Base-by-base conservation (phyloP, 768 basidiomycete species). In the Lentinula detonsa region DNA sequence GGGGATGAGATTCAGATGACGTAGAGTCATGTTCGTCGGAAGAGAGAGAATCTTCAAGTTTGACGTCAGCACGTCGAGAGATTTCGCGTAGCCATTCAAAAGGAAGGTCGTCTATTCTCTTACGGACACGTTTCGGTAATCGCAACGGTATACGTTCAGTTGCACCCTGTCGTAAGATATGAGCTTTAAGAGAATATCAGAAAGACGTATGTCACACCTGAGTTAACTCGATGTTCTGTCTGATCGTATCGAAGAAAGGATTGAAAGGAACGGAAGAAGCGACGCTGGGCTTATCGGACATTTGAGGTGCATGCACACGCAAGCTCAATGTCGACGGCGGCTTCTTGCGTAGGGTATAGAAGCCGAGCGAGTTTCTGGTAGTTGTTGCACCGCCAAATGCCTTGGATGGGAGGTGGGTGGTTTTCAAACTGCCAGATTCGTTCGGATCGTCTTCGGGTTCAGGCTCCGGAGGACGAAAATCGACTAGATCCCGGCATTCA, bases 171-270 rank as follows among this genome's bases (percentile, higher is more conserved):
- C 2, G 4, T 0, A 37, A n/a, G 31, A 23, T 31, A 18, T 55
- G 8, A 56, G 37, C 28, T 15, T 2, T 31, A 10, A 4, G 35
- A 23, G 43, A 39, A 4, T 16, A 3, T 4, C 5, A 15, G n/a
- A 43, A 5, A 8, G 28, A 5, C 79, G 70, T 2, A 77, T 78
- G 28, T 77, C 45, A 45, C 16, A 59, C 57, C n/a, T 59, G 59
- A 2, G 87, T 83, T 23, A 97, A 83, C 74, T 97, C 94, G 2
- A 86, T 70, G 66, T 93, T 92, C 73, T 94, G 91, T 42, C 91
- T 86, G 66, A 98, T 91, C 67, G 90, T 88, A 73, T 98, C 95
- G 66, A 93, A 98, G 76, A 98, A 98, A 9, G 96, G 96, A 70
- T 96, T 98, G 65, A 80, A 85, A 4, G 87, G 71, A n/a, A 60